phyloP scores from a whole-genome alignment of 106 monocot species.

The Phalaenopsis aphrodite region DNA sequence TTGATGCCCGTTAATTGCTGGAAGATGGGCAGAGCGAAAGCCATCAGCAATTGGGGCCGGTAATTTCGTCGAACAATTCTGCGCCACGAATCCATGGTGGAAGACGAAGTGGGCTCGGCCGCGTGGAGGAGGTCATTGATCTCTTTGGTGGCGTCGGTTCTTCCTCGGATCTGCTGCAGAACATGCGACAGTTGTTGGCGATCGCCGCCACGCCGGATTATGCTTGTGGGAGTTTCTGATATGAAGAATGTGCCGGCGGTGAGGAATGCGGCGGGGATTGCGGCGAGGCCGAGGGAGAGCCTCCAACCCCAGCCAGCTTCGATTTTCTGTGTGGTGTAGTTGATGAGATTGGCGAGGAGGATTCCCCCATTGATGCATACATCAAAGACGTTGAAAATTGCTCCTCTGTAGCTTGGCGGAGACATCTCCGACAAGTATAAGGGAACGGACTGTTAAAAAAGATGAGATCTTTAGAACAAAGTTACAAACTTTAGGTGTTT shows the following conservation, averaged over 20 bases:
- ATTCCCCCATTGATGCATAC: constrained; percentile 2
- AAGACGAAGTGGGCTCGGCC: neutral
- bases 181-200: constrained; percentile 6
- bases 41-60: constrained; percentile 40
- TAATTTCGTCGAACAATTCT: constrained; percentile 11
- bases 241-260: constrained; percentile 8
- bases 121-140: constrained; percentile 17
- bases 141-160: constrained; percentile 26
- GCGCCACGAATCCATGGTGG: neutral
- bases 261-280: constrained; percentile 9
- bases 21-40: constrained; percentile 27
- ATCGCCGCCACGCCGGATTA: constrained; percentile 13
- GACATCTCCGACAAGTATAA: constrained; percentile 29
- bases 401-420: constrained; percentile 17
- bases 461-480: neutral
- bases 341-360: constrained; percentile 14
- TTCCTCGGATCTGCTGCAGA: constrained; percentile 27
- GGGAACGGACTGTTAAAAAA: constrained; percentile 17
- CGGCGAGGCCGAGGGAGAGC: constrained; percentile 7
- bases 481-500: too few species aligned
- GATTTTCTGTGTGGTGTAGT: constrained; percentile 13
- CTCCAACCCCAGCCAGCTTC: constrained; percentile 15
- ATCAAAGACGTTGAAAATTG: constrained; percentile 10
- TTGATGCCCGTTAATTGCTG: constrained; percentile 38
- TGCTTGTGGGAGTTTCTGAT: constrained; percentile 18